phyloP scores from a whole-genome alignment of 352 stramenopile species.

The Phytophthora pisi region DNA sequence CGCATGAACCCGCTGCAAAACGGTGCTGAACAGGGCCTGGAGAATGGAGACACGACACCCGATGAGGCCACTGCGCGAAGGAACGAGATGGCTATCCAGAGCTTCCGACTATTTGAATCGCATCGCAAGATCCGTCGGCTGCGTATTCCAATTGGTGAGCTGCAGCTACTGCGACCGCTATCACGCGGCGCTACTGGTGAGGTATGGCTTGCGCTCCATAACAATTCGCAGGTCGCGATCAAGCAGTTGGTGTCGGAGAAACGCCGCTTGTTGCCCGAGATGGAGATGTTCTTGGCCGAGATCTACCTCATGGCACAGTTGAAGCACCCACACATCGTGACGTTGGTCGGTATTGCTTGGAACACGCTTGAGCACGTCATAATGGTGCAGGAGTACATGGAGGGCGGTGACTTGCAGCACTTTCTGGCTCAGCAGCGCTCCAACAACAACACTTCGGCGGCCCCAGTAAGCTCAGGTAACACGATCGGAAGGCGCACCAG shows the following conservation, averaged over 20 bases:
- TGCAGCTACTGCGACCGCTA: conserved; percentile 60
- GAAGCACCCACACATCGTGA: conserved; percentile 71
- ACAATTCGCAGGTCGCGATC: conserved; percentile 54
- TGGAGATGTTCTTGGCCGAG: conserved; percentile 78
- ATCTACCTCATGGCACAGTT: conserved; percentile 79
- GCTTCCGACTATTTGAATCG: conserved; percentile 70
- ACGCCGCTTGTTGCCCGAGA: conserved; percentile 57
- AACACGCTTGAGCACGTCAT: conserved; percentile 73
- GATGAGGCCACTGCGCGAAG: conserved; percentile 34
- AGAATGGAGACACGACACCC: conserved; percentile 1
- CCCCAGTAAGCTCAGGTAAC: conserved; percentile 18
- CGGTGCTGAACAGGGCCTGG: conserved; percentile 4
- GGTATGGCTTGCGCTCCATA: conserved; percentile 72
- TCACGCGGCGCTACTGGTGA: conserved; percentile 64
- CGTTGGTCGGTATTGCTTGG: conserved; percentile 65
- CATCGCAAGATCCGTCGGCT: conserved; percentile 61
- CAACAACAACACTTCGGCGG: conserved; percentile 10
- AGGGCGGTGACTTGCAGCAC: conserved; percentile 66
- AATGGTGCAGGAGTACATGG: conserved; percentile 83
- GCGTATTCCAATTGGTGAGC: conserved; percentile 54
- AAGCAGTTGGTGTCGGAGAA: conserved; percentile 72
- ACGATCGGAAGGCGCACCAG: conserved; percentile 21
- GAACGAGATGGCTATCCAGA: conserved; percentile 63
- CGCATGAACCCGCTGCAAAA: conserved; percentile 38
- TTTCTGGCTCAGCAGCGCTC: conserved; percentile 44